These are phyloP conservation scores for Stylosanthes scabra DNA, from an alignment of 331 rosid species.

Conservation along the genomic window DNA sequence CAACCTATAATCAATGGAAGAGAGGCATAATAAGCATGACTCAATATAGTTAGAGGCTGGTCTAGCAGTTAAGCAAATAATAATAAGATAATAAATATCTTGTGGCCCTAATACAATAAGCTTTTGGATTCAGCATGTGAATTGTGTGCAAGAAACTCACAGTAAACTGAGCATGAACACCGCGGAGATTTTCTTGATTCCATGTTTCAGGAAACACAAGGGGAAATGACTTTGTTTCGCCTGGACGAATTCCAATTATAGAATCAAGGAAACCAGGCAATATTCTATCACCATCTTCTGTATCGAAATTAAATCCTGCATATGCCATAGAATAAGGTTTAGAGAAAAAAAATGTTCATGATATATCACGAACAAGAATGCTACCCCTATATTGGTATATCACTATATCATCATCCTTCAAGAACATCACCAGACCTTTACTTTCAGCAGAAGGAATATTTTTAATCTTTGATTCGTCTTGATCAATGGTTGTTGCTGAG, in stretches of 20 bases:
- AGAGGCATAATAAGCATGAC: constrained; percentile 22
- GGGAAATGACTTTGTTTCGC: constrained; percentile 87
- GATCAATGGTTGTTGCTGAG: constrained; percentile 86
- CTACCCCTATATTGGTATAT: constrained; percentile 2
- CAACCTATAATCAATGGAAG: constrained; percentile 66
- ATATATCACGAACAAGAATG: constrained; percentile 4
- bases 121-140: not conserved
- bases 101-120: not conserved
- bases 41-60: not conserved
- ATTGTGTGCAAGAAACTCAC: constrained; percentile 55
- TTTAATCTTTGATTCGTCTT: constrained; percentile 70
- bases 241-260: constrained; percentile 69
- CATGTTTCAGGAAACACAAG: constrained; percentile 91
- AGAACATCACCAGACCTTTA: constrained; percentile 69
- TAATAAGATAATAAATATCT: constrained; percentile 18
- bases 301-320: constrained; percentile 87
- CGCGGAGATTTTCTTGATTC: constrained; percentile 83
- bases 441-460: constrained; percentile 91
- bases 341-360: constrained; percentile 24
- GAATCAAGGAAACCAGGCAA: constrained; percentile 87
- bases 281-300: constrained; percentile 76
- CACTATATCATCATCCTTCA: constrained; percentile 35
- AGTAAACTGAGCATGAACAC: constrained; percentile 89
- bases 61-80: constrained; percentile 22
- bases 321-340: constrained; percentile 35